Conservation (phyloP, 2,329 filamentous ascomycete species). For the Talaromyces sp. region DNA sequence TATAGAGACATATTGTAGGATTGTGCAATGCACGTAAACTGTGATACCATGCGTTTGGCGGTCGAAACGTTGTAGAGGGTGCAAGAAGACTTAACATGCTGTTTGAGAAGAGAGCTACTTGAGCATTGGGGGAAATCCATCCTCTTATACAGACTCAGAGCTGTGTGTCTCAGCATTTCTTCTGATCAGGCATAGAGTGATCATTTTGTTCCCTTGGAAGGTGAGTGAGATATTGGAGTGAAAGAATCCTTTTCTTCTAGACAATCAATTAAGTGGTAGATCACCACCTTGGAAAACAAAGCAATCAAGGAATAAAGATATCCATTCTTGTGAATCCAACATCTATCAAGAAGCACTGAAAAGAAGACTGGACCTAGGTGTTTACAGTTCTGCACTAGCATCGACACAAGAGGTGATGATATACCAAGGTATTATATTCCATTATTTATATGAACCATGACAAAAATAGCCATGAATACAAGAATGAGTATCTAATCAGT, state of each 20-base stretch:
- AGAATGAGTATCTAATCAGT: constrained; percentile 13
- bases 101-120: too few species aligned
- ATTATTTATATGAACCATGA: background rate
- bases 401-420: background rate
- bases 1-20: background rate
- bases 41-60: background rate
- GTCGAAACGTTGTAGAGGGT: background rate
- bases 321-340: background rate
- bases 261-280: background rate
- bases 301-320: background rate
- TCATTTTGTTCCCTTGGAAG: background rate
- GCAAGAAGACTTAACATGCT: background rate
- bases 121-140: background rate
- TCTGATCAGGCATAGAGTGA: background rate
- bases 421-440: background rate
- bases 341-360: background rate
- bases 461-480: background rate
- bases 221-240: background rate
- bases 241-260: background rate
- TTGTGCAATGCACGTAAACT: background rate
- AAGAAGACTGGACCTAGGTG: background rate
- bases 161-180: background rate
- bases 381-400: background rate
- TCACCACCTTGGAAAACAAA: background rate
- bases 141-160: background rate